Percentiles rank a stretch among this genome's conserved stretches.
Evolutionary conservation across 495 filamentous ascomycete genomes (phyloP).

Genomic region (Tetracladium setigerum): DNA sequence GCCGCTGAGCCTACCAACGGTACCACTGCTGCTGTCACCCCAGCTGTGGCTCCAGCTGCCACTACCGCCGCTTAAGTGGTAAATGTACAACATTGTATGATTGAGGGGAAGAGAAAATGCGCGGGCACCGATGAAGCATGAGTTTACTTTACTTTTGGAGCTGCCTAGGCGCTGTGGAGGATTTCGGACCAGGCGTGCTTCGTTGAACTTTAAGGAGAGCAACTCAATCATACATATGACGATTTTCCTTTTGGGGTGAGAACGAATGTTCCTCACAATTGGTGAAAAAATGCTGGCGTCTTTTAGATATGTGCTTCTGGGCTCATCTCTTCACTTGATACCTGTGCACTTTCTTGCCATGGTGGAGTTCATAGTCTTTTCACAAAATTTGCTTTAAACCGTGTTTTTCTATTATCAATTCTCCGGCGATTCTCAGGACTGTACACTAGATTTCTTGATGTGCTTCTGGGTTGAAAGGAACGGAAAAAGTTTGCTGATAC

Average conservation of each 20-base stretch:
- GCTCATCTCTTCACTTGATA: slow-evolving; percentile 21
- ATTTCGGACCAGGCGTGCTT: slow-evolving; percentile 10
- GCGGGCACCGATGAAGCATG: slow-evolving; percentile 13
- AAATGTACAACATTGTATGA: slow-evolving; percentile 22
- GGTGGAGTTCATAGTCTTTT: slow-evolving; percentile 24
- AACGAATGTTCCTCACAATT: slow-evolving; percentile 4
- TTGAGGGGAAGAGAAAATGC: slow-evolving; percentile 15
- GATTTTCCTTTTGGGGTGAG: slow-evolving; percentile 22
- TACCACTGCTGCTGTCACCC: slow-evolving; percentile 26
- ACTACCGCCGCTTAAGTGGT: slow-evolving; percentile 28
- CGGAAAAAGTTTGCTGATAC: slow-evolving; percentile 30
- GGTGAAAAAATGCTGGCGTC: slow-evolving; percentile 18
- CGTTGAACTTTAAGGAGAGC: slow-evolving; percentile 10
- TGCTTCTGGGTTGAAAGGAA: slow-evolving; percentile 18
- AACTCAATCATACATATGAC: slow-evolving; percentile 10
- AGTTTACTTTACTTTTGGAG: slow-evolving; percentile 19
- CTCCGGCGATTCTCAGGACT: slow-evolving; percentile 24
- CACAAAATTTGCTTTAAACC: no score
- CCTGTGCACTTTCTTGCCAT: slow-evolving; percentile 20
- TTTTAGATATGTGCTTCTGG: slow-evolving; percentile 11
- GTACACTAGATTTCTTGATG: slow-evolving; percentile 28
- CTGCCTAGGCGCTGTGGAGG: slow-evolving; percentile 13
- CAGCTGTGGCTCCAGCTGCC: slow-evolving; percentile 16
- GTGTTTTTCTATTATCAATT: slow-evolving; percentile 33
- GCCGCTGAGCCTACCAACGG: slow-evolving; percentile 41